phyloP scores from a whole-genome alignment of 768 basidiomycete species.

The Leccinum incarnatum region DNA sequence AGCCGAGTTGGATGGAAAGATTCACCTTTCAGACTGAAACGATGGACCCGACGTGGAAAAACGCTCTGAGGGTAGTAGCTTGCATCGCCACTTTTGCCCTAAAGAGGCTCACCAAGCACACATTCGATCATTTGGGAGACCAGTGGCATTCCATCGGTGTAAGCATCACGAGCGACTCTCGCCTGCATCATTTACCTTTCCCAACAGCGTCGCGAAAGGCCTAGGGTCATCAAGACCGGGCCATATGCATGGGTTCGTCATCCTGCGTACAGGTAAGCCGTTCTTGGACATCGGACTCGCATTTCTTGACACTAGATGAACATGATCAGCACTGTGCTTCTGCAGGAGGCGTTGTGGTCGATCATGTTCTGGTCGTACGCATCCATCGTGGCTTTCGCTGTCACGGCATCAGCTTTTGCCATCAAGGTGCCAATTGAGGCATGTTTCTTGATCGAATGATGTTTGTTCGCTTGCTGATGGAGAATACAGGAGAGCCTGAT shows the following conservation, averaged over 20 bases:
- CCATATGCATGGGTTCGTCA: constrained; percentile 36
- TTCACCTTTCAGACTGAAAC: constrained; percentile 14
- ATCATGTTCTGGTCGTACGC: constrained; percentile 34
- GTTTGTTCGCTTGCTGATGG: neutral
- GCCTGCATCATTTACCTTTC: neutral
- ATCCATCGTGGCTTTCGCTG: constrained; percentile 21
- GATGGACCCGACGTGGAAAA: constrained; percentile 9
- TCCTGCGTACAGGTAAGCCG: constrained; percentile 28
- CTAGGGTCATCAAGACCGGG: constrained; percentile 31
- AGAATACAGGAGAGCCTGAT: constrained; percentile 28
- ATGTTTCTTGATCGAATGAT: neutral
- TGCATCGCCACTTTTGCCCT: constrained; percentile 18
- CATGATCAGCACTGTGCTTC: constrained; percentile 14
- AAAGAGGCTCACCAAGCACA: neutral
- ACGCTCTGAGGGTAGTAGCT: constrained; percentile 14
- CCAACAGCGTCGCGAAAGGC: constrained; percentile 28
- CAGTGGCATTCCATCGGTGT: constrained; percentile 31
- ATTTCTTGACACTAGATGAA: neutral
- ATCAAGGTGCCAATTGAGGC: constrained; percentile 36
- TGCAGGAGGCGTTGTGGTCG: constrained; percentile 18
- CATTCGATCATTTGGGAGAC: constrained; percentile 18
- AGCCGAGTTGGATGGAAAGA: constrained; percentile 30
- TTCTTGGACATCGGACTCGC: neutral
- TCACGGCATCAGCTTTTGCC: constrained; percentile 19
- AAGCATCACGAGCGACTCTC: neutral